Evolutionary conservation across 2,329 filamentous ascomycete species (phyloP).

Genomic region (Phaeosphaeria sp.): DNA sequence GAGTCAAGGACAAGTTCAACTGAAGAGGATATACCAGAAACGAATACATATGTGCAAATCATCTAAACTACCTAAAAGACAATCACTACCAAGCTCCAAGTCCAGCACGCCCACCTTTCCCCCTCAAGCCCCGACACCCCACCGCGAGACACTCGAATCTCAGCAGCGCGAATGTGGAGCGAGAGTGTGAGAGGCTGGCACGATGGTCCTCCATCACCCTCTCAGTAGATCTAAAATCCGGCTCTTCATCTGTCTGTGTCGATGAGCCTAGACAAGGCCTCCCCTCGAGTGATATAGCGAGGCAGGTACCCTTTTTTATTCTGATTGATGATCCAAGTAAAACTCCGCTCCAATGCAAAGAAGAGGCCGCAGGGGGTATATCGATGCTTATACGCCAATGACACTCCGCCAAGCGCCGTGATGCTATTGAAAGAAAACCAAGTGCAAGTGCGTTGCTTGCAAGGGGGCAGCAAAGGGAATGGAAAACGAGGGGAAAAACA

Average conservation of each 20-base stretch:
- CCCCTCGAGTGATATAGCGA: no score
- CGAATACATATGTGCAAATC: neutral
- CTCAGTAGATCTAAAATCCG: neutral
- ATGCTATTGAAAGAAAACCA: neutral
- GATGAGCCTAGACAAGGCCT: no score
- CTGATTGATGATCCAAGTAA: neutral
- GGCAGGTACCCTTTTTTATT: neutral
- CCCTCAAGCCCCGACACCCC: neutral
- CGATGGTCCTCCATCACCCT: no score
- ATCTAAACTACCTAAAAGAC: slow-evolving; percentile 1
- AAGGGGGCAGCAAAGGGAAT: neutral
- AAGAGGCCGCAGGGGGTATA: neutral
- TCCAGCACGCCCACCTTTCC: neutral
- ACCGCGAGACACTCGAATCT: neutral
- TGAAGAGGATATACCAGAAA: neutral
- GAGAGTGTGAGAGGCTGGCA: neutral
- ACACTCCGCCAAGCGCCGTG: neutral
- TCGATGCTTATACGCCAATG: neutral
- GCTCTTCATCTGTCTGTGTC: neutral
- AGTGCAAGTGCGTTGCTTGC: neutral
- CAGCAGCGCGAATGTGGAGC: neutral
- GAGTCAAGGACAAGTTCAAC: no score
- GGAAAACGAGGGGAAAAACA: neutral
- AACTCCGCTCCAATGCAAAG: neutral
- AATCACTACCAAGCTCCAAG: neutral